Conservation (phyloP, 2,329 filamentous ascomycete species). For the Botrytis byssoidea region DNA sequence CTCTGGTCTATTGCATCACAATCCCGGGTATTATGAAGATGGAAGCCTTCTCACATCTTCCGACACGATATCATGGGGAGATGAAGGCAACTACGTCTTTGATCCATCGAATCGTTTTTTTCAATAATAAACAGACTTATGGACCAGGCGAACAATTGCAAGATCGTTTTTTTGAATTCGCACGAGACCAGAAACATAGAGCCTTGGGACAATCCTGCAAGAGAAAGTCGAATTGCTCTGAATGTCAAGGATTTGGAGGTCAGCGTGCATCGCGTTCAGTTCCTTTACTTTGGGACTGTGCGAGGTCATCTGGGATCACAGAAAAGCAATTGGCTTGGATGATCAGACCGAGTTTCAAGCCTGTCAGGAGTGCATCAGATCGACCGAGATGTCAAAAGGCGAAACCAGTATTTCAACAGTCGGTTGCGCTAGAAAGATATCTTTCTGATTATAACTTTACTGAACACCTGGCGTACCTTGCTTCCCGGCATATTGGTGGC, state of each 20-base stretch:
- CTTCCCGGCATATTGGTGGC: neutral
- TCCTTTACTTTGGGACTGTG: neutral
- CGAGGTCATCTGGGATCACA: neutral
- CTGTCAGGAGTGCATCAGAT: too few species aligned
- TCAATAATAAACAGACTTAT: neutral
- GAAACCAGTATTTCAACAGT: neutral
- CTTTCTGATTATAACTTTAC: neutral
- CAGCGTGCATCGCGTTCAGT: neutral
- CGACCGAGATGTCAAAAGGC: too few species aligned
- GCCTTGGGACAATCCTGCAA: rapidly evolving
- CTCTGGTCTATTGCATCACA: neutral
- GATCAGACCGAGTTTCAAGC: neutral
- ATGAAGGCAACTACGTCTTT: neutral
- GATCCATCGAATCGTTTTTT: neutral
- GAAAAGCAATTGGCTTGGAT: neutral
- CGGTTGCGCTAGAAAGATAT: neutral
- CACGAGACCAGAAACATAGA: neutral
- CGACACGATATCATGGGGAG: neutral
- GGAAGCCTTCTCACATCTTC: neutral
- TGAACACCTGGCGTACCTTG: neutral
- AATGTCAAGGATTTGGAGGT: neutral
- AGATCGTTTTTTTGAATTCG: neutral
- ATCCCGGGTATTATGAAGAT: neutral
- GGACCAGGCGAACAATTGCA: neutral
- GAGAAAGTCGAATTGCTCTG: neutral